Evolutionary conservation across 345 rosid genomes (phyloP).

Genomic region (Heritiera fomes): DNA sequence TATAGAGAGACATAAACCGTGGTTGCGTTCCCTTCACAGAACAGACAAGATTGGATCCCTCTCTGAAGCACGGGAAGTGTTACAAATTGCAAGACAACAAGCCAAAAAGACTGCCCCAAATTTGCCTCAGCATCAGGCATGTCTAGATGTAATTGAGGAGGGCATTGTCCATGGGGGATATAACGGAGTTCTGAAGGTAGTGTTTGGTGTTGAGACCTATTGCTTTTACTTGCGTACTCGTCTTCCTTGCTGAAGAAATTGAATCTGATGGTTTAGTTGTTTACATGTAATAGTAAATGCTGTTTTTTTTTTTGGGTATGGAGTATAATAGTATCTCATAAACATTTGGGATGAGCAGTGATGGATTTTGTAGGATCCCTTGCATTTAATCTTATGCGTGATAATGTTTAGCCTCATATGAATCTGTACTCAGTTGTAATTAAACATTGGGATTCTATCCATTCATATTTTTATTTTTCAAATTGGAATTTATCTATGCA

Average conservation of each 20-base stretch:
- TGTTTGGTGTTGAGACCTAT: conserved; percentile 2
- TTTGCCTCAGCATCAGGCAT: conserved; percentile 87
- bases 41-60: conserved; percentile 88
- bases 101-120: conserved; percentile 80
- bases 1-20: conserved; percentile 66
- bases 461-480: conserved; percentile 11
- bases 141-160: conserved; percentile 90
- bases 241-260: not conserved
- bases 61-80: conserved; percentile 68
- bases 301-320: not conserved
- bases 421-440: conserved; percentile 4
- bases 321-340: conserved; percentile 2
- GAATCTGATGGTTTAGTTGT: not conserved
- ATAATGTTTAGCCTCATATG: conserved; percentile 16
- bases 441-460: not conserved
- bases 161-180: conserved; percentile 95
- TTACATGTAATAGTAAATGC: not conserved
- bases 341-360: not conserved
- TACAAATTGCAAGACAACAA: conserved; percentile 60
- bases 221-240: conserved; percentile 10
- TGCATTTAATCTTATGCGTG: conserved; percentile 3
- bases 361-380: not conserved
- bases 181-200: conserved; percentile 81
- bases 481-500: conserved; percentile 39
- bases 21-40: conserved; percentile 78